phyloP scores from a whole-genome alignment of 768 basidiomycete species.

The Termitomyces heimii region DNA sequence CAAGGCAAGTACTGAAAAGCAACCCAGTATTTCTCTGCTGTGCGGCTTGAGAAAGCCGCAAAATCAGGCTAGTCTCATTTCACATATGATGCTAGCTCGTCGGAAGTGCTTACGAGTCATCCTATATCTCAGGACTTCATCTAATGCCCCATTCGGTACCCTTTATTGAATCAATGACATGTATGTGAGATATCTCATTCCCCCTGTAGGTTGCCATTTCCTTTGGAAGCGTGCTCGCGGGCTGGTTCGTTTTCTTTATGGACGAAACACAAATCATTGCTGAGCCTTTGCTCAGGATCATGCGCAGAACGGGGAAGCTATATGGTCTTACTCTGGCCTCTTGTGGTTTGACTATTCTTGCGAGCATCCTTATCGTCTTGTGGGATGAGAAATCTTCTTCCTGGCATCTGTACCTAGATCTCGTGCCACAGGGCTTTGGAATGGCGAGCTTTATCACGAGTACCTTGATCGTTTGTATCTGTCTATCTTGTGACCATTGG shows the following conservation, averaged over 20 bases:
- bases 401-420: conserved; percentile 70
- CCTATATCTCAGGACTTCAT: conserved; percentile 56
- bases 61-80: conserved; percentile 51
- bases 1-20: conserved; percentile 2
- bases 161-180: conserved; percentile 7
- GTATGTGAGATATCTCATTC: conserved; percentile 13
- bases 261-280: conserved; percentile 2
- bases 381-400: conserved; percentile 63
- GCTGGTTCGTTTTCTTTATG: conserved; percentile 51
- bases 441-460: conserved; percentile 83
- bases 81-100: conserved; percentile 5
- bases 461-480: conserved; percentile 66
- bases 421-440: conserved; percentile 79
- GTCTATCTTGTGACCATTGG: conserved; percentile 3
- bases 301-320: conserved; percentile 83
- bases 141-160: conserved; percentile 86
- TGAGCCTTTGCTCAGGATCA: conserved; percentile 47
- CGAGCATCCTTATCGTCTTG: conserved; percentile 51
- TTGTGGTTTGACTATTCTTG: conserved; percentile 51
- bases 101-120: conserved; percentile 8
- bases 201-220: conserved; percentile 65
- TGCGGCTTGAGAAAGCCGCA: conserved; percentile 61
- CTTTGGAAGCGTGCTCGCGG: conserved; percentile 80
- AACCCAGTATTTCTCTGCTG: conserved; percentile 78
- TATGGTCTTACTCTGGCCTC: conserved; percentile 69